phyloP scores from a whole-genome alignment of 805 yeast species.

The Saitoella complicata region DNA sequence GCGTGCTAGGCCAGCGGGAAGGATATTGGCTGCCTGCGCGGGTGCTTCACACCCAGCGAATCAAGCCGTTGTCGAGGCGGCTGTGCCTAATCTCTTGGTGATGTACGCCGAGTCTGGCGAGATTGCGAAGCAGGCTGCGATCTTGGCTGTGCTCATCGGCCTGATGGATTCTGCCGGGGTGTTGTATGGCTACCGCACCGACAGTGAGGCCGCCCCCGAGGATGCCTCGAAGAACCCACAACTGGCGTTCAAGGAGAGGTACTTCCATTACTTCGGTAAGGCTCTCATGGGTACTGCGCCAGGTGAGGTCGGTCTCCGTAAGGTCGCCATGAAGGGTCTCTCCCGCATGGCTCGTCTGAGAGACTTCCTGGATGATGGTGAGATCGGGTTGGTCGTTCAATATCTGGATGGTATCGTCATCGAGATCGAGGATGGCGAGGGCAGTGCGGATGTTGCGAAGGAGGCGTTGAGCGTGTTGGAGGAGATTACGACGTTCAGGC shows the following conservation, averaged over 20 bases:
- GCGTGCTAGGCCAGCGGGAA: slow-evolving; percentile 44
- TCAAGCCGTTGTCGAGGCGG: slow-evolving; percentile 26
- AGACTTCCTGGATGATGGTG: slow-evolving; percentile 35
- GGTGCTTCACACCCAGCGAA: slow-evolving; percentile 31
- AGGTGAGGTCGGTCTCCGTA: slow-evolving; percentile 52
- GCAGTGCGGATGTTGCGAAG: slow-evolving; percentile 12
- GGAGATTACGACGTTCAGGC: slow-evolving; percentile 25
- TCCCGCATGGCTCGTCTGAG: slow-evolving; percentile 37
- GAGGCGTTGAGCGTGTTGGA: slow-evolving; percentile 33
- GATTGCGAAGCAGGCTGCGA: slow-evolving; percentile 39
- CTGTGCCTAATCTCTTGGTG: slow-evolving; percentile 30
- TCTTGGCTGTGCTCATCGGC: slow-evolving; percentile 44
- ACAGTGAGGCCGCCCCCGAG: background rate
- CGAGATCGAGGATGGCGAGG: too few relatives aligned
- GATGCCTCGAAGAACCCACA: slow-evolving; percentile 24
- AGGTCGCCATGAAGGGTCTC: slow-evolving; percentile 49
- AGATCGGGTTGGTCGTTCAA: slow-evolving; percentile 45
- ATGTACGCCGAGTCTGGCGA: slow-evolving; percentile 16
- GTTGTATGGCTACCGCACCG: slow-evolving; percentile 26
- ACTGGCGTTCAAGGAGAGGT: slow-evolving; percentile 40
- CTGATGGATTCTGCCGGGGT: slow-evolving; percentile 34
- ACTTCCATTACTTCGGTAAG: slow-evolving; percentile 52
- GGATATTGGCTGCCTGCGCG: slow-evolving; percentile 41
- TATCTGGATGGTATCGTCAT: slow-evolving; percentile 46
- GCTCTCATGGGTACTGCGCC: slow-evolving; percentile 51